Conservation (phyloP, 2,329 filamentous ascomycete genomes). For the Hypoxylon sp. region DNA sequence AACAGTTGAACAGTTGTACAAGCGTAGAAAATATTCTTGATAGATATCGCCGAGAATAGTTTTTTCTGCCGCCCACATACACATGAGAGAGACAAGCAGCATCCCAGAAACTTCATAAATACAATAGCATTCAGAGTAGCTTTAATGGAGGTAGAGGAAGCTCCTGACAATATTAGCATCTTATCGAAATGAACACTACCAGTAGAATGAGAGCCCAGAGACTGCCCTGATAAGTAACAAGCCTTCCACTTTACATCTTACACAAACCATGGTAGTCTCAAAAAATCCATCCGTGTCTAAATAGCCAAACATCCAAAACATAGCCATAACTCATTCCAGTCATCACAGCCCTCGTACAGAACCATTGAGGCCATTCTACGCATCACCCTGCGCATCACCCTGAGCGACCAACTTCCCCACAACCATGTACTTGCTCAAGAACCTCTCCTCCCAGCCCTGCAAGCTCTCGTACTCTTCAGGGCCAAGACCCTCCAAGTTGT, state of each 20-base stretch:
- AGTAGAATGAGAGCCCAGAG: not conserved
- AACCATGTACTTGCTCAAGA: conserved; percentile 93
- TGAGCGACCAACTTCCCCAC: conserved; percentile 83
- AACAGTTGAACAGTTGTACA: not conserved
- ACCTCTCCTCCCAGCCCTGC: conserved; percentile 92
- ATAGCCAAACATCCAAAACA: not conserved
- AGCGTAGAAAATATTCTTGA: not conserved
- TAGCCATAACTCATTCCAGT: not conserved
- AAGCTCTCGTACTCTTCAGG: conserved; percentile 85
- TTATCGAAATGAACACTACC: not conserved
- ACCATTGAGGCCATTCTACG: conserved; percentile 23
- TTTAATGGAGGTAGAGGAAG: not conserved
- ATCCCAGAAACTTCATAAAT: not conserved
- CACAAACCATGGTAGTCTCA: not conserved
- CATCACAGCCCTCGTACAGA: not conserved
- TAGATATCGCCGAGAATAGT: not conserved
- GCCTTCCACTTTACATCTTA: conserved; percentile 3
- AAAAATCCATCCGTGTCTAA: not conserved
- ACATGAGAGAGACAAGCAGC: not conserved
- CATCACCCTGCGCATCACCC: conserved; percentile 47
- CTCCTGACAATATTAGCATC: not conserved
- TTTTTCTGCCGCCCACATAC: not conserved
- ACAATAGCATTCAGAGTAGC: not conserved
- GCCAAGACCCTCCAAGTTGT: conserved; percentile 79
- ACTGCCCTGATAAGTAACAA: not conserved